A percentile compares a stretch with the other conserved stretches of the same genome.
phyloP scores from a whole-genome alignment of 768 basidiomycete genomes.

The Clitopilus passeckerianus region DNA sequence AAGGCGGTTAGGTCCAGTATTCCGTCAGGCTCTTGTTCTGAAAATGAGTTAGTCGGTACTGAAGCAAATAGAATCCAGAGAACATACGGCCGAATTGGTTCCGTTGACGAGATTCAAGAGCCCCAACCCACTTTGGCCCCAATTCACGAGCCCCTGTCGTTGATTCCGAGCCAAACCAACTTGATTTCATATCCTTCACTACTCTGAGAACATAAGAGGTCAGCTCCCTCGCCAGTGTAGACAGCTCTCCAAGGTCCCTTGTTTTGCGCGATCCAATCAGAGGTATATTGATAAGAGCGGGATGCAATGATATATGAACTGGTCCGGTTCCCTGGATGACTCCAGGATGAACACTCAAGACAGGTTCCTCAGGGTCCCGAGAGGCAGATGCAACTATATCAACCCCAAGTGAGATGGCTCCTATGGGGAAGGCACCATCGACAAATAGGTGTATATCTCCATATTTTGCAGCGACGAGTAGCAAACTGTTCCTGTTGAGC shows the following conservation, averaged over 20 bases:
- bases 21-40: conserved; percentile 59
- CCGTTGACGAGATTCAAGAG: conserved; percentile 58
- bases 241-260: conserved; percentile 68
- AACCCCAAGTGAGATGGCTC: conserved; percentile 38
- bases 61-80: conserved; percentile 2
- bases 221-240: conserved; percentile 66
- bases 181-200: conserved; percentile 64
- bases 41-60: conserved; percentile 8
- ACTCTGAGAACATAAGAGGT: conserved; percentile 68
- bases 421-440: conserved; percentile 74
- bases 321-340: conserved; percentile 15
- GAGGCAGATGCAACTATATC: conserved; percentile 29
- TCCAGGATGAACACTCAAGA: conserved; percentile 45
- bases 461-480: conserved; percentile 52
- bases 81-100: conserved; percentile 59
- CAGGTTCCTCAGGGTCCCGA: conserved; percentile 41
- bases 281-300: conserved; percentile 47
- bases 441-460: conserved; percentile 64
- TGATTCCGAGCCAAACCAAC: conserved; percentile 70
- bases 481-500: conserved; percentile 59
- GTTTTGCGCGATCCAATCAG: conserved; percentile 49
- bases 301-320: conserved; percentile 29
- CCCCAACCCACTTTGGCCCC: conserved; percentile 68
- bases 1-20: conserved; percentile 69
- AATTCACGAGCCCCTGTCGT: conserved; percentile 64